Evolutionary conservation across 2,329 filamentous ascomycete genomes (phyloP).

Genomic region (Nemania diffusa): DNA sequence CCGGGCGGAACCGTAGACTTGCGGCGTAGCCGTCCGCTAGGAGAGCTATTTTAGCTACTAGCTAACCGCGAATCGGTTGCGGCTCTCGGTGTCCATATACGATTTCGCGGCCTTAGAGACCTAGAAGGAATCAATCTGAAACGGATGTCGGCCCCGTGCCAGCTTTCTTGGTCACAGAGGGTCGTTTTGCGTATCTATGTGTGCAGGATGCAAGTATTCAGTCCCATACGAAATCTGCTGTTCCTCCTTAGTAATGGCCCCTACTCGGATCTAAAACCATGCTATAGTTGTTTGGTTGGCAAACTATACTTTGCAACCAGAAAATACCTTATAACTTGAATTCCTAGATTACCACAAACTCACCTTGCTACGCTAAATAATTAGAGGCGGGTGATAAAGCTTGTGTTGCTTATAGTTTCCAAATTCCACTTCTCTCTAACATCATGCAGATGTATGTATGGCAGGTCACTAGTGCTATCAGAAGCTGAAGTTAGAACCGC

Average conservation of each 20-base stretch:
- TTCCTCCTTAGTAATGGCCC: too few species aligned
- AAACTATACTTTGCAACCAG: not conserved
- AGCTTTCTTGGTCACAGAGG: not conserved
- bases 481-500: not conserved
- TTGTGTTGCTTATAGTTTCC: not conserved
- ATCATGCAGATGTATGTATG: too few species aligned
- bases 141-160: not conserved
- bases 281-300: not conserved
- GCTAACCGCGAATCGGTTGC: not conserved
- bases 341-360: not conserved
- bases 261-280: not conserved
- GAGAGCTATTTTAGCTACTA: not conserved
- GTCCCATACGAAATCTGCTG: not conserved
- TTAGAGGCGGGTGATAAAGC: not conserved
- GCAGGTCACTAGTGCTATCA: not conserved
- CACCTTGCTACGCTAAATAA: not conserved
- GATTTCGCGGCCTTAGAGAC: not conserved
- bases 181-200: not conserved
- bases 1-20: not conserved
- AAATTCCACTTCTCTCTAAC: not conserved
- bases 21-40: not conserved
- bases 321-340: not conserved
- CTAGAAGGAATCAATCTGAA: not conserved
- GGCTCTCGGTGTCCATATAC: conserved; percentile 1
- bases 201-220: not conserved